Percentiles rank a stretch among this genome's conserved stretches.
These are phyloP conservation scores for Plenodomus lindquistii DNA, from an alignment of 2,329 filamentous ascomycete species.

Conservation along the genomic window DNA sequence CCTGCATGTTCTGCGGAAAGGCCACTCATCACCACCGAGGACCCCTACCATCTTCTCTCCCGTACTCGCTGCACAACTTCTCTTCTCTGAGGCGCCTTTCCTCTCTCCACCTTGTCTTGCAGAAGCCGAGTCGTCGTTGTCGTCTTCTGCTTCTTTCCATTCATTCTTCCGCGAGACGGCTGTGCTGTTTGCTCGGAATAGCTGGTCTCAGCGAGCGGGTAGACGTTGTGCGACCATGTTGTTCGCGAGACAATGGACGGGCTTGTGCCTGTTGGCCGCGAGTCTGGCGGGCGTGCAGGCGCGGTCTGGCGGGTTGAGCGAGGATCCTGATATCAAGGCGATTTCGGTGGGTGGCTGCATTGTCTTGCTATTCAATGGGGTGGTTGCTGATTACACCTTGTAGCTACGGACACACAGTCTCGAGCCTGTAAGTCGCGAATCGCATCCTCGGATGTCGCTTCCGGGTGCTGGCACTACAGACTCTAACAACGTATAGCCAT, in stretches of 20 bases:
- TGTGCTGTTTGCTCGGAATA: slow-evolving; percentile 14
- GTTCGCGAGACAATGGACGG: slow-evolving; percentile 40
- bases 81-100: slow-evolving; percentile 7
- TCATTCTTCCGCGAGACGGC: slow-evolving; percentile 23
- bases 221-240: slow-evolving; percentile 33
- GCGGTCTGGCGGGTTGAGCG: slow-evolving; percentile 33
- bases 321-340: slow-evolving; percentile 60
- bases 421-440: slow-evolving; percentile 65
- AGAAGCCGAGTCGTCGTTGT: slow-evolving; percentile 23
- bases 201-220: slow-evolving; percentile 17
- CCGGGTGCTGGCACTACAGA: not conserved
- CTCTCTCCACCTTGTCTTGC: slow-evolving; percentile 24
- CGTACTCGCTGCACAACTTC: slow-evolving; percentile 29
- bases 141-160: slow-evolving; percentile 24
- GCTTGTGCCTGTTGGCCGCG: slow-evolving; percentile 44
- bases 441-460: not conserved
- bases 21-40: slow-evolving; percentile 31
- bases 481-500: slow-evolving; percentile 65
- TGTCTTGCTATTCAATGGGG: slow-evolving; percentile 4
- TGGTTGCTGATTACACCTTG: slow-evolving; percentile 23
- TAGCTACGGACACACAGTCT: slow-evolving; percentile 88
- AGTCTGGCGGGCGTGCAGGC: slow-evolving; percentile 36
- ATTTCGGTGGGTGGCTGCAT: slow-evolving; percentile 61
- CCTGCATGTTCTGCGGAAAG: slow-evolving; percentile 35
- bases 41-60: slow-evolving; percentile 22